Evolutionary conservation across 208 protist species (phyloP).

Genomic region (Trypanosoma boissoni): DNA sequence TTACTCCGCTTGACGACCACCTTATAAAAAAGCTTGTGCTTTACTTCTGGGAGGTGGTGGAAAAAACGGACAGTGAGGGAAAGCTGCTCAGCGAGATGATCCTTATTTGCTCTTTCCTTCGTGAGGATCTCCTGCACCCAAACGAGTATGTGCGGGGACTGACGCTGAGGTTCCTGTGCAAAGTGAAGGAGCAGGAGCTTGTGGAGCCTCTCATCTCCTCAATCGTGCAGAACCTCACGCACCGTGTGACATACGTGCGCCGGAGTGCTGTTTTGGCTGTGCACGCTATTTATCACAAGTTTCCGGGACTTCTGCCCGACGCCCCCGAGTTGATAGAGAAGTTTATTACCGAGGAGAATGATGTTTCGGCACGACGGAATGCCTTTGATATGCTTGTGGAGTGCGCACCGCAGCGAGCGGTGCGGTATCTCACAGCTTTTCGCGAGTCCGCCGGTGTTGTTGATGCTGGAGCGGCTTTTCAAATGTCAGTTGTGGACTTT

Average conservation of each 20-base stretch:
- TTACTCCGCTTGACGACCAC: slow-evolving; percentile 91
- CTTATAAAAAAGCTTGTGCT: slow-evolving; percentile 97
- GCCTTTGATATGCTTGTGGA: slow-evolving; percentile 98
- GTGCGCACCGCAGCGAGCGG: slow-evolving; percentile 92
- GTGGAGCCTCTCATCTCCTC: slow-evolving; percentile 96
- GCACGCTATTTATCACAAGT: slow-evolving; percentile 92
- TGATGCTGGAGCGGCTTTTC: slow-evolving; percentile 91
- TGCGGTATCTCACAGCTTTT: slow-evolving; percentile 88
- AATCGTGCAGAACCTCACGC: slow-evolving; percentile 93
- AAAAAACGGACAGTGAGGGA: slow-evolving; percentile 94
- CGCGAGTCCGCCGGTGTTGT: slow-evolving; percentile 81
- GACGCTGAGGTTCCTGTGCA: slow-evolving; percentile 98
- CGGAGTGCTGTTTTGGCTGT: slow-evolving; percentile 97
- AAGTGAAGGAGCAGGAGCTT: slow-evolving; percentile 95
- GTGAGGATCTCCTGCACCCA: slow-evolving; percentile 96
- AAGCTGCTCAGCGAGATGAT: slow-evolving; percentile 98
- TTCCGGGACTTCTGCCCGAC: slow-evolving; percentile 96
- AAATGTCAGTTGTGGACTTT: slow-evolving; percentile 88
- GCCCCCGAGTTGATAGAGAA: slow-evolving; percentile 95
- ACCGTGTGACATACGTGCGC: slow-evolving; percentile 95
- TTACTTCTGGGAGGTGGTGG: slow-evolving; percentile 97
- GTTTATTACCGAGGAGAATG: slow-evolving; percentile 85
- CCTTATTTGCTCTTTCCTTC: slow-evolving; percentile 96
- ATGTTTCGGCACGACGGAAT: slow-evolving; percentile 95
- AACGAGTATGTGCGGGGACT: slow-evolving; percentile 98